Evolutionary conservation across 441 rosid genomes (phyloP).

Genomic region (Breynia disticha): DNA sequence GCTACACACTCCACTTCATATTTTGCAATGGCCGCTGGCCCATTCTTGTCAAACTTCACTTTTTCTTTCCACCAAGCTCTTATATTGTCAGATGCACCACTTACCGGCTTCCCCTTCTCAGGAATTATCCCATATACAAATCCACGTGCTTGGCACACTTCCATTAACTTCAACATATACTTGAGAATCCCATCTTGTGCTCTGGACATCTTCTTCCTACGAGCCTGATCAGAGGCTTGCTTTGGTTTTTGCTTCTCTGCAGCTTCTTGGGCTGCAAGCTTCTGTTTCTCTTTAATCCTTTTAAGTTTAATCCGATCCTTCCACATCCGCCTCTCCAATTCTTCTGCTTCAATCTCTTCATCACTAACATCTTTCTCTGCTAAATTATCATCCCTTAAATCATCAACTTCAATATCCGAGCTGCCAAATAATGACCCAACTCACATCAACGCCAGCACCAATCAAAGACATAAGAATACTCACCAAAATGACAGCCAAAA

Average conservation of each 20-base stretch:
- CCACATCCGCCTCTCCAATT: constrained; percentile 93
- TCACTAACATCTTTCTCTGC: constrained; percentile 96
- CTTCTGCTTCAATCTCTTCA: constrained; percentile 90
- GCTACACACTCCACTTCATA: constrained; percentile 78
- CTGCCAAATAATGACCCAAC: constrained; percentile 28
- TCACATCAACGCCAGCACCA: constrained; percentile 12
- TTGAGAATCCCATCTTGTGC: constrained; percentile 99
- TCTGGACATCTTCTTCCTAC: constrained; percentile 96
- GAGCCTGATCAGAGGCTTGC: constrained; percentile 82
- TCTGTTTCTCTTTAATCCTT: constrained; percentile 70
- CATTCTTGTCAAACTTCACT: constrained; percentile 96
- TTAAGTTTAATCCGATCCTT: constrained; percentile 79
- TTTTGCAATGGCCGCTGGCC: constrained; percentile 88
- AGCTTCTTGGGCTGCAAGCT: constrained; percentile 50
- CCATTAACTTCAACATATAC: constrained; percentile 97
- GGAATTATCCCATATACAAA: constrained; percentile 97
- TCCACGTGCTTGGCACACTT: constrained; percentile 93
- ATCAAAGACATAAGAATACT: background rate
- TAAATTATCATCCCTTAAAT: constrained; percentile 62
- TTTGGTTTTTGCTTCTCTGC: constrained; percentile 59
- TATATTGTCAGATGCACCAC: constrained; percentile 89
- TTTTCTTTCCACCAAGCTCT: constrained; percentile 99
- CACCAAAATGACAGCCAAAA: too few relatives aligned
- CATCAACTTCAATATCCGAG: constrained; percentile 66
- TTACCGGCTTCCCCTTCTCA: constrained; percentile 88